Evolutionary conservation across 768 basidiomycete species (phyloP), one percentile per base, ranked within the genome.

Genomic region (Gyrodon lividus): DNA sequence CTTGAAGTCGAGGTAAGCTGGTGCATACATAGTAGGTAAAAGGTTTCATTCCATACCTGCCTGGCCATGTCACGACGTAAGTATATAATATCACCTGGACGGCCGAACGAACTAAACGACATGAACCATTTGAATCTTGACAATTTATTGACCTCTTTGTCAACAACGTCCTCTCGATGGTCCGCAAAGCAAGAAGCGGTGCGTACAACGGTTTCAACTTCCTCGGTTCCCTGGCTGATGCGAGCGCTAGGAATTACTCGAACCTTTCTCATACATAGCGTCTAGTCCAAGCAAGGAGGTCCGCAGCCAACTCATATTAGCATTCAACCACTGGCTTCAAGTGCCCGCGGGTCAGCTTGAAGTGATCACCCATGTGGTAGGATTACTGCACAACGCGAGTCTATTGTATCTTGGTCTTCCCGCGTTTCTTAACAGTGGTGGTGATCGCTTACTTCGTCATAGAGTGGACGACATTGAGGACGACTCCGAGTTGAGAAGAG

Each of bases 401-500:
- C 76, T 99, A 26, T 75, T 98, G 95, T 94, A 60, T 63, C 80
- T 68, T 2, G n/a, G 14, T 6, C 45, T 43, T 22, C 38, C 14
- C 26, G 20, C 24, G 23, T 19, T 12, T 31, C 31, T 28, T 13
- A 2, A 46, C 24, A 17, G 23, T n/a, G 12, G 30, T 23, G 34
- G 33, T 54, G 3, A 22, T 48, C 37, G 8, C 43, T 53, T 13
- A 42, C 2, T 39, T 43, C 46, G 6, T 23, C 37, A 6, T 67
- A 97, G 93, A 67, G 82, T 97, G 55, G 94, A 97, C 57, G 94
- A 97, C 65, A 94, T 97, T n/a, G 91, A 97, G 69, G 94, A 97
- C 51, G 86, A 89, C 57, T 90, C 90, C 0, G 88, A 92, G 56
- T 72, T 97, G 31, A 77, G 93, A 24, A 73, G 96, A 57, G 96